Conservation (phyloP, 805 yeast species). For the Pichia cephalocereana region DNA sequence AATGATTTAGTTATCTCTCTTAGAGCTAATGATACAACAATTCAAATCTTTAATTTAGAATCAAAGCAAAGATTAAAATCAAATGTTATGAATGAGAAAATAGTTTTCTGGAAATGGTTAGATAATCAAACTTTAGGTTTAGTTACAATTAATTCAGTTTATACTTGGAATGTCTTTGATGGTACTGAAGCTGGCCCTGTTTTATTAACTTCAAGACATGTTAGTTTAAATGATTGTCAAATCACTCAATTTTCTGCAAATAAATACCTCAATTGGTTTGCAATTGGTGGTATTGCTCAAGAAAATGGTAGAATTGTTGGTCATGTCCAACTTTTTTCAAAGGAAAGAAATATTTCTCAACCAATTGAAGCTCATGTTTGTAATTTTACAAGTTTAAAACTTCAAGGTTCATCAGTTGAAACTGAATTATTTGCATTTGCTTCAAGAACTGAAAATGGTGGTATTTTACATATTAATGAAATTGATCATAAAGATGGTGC, state of each 20-base stretch:
- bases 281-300: slow-evolving; percentile 89
- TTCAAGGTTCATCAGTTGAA: slow-evolving; percentile 65
- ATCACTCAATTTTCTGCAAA: slow-evolving; percentile 86
- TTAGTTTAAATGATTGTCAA: slow-evolving; percentile 68
- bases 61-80: slow-evolving; percentile 85
- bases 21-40: slow-evolving; percentile 92
- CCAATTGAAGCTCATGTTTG: slow-evolving; percentile 98
- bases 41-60: slow-evolving; percentile 86
- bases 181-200: slow-evolving; percentile 75
- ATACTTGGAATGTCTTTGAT: slow-evolving; percentile 78
- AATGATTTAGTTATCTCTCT: slow-evolving; percentile 79
- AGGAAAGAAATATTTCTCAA: slow-evolving; percentile 85
- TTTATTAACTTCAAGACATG: slow-evolving; percentile 76
- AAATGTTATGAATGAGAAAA: slow-evolving; percentile 77
- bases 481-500: slow-evolving; percentile 85
- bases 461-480: slow-evolving; percentile 85
- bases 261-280: slow-evolving; percentile 80
- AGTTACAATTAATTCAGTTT: slow-evolving; percentile 68
- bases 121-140: slow-evolving; percentile 65
- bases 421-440: slow-evolving; percentile 91
- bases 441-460: slow-evolving; percentile 76
- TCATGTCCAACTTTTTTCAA: slow-evolving; percentile 86
- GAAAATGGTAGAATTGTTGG: slow-evolving; percentile 93
- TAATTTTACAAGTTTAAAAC: slow-evolving; percentile 65
- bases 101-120: slow-evolving; percentile 95